phyloP scores from a whole-genome alignment of 352 stramenopile species.

The Phytophthora agathidicida region DNA sequence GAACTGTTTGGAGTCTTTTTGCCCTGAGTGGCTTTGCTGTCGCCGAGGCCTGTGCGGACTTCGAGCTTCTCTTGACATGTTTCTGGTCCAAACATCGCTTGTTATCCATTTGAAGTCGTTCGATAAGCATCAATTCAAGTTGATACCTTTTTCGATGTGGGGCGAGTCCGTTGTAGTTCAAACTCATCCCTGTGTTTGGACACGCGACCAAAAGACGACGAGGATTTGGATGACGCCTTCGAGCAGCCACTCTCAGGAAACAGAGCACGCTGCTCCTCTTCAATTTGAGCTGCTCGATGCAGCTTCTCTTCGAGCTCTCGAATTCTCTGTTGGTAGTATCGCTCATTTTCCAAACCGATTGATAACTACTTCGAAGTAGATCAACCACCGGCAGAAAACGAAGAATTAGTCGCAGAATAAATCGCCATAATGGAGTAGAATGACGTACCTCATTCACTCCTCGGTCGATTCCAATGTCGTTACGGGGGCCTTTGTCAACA shows the following conservation, averaged over 20 bases:
- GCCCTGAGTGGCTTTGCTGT: conserved; percentile 13
- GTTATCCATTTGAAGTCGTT: background rate
- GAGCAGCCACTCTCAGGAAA: conserved; percentile 20
- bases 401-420: too few relatives aligned
- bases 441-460: conserved; percentile 10
- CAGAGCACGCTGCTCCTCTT: conserved; percentile 35
- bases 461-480: background rate
- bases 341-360: conserved; percentile 23
- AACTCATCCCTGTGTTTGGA: conserved; percentile 11
- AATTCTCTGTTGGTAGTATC: conserved; percentile 29
- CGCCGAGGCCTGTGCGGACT: conserved; percentile 3
- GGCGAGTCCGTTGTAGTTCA: conserved; percentile 4
- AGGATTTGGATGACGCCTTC: conserved; percentile 15
- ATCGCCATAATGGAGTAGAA: too few relatives aligned
- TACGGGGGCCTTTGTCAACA: background rate
- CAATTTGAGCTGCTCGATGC: conserved; percentile 28
- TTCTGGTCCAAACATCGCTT: conserved; percentile 6
- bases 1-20: conserved; percentile 7
- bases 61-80: conserved; percentile 18
- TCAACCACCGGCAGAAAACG: background rate
- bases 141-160: conserved; percentile 19
- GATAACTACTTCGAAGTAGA: conserved; percentile 10
- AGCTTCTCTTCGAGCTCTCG: conserved; percentile 37
- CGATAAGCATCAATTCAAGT: background rate
- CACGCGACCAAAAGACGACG: conserved; percentile 11